Evolutionary conservation across 106 monocot species (phyloP).

Genomic region (Dendrobium nobile): DNA sequence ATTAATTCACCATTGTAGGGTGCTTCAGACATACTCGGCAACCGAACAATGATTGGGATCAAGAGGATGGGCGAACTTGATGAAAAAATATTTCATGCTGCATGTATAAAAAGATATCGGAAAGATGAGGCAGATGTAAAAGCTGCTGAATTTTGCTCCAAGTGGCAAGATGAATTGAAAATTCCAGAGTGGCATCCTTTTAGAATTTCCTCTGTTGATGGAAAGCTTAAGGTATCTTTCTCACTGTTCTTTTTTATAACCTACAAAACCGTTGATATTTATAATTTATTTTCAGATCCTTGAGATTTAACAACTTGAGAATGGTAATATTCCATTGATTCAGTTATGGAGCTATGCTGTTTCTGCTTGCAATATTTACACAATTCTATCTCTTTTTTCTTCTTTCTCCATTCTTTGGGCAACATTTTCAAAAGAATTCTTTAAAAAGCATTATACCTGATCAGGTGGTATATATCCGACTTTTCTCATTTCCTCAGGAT

Average conservation of each 20-base stretch:
- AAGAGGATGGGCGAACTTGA: constrained; percentile 51
- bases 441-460: too few species aligned
- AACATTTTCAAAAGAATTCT: too few species aligned
- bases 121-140: constrained; percentile 31
- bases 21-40: constrained; percentile 11
- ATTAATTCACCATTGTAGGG: constrained; percentile 14
- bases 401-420: neutral
- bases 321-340: too few species aligned
- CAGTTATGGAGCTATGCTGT: neutral
- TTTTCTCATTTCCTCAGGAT: too few species aligned
- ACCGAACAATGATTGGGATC: constrained; percentile 22
- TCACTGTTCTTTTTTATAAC: neutral
- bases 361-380: neutral
- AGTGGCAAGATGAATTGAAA: constrained; percentile 51
- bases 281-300: neutral
- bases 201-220: constrained; percentile 19
- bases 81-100: constrained; percentile 22
- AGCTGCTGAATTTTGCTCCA: constrained; percentile 22
- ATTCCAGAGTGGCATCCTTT: constrained; percentile 58
- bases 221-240: constrained; percentile 34
- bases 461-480: too few species aligned
- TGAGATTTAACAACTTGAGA: neutral
- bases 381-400: neutral
- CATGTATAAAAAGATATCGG: constrained; percentile 29
- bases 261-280: neutral